Conservation (phyloP, 2,329 filamentous ascomycete genomes). For the Colletotrichum spinosum region DNA sequence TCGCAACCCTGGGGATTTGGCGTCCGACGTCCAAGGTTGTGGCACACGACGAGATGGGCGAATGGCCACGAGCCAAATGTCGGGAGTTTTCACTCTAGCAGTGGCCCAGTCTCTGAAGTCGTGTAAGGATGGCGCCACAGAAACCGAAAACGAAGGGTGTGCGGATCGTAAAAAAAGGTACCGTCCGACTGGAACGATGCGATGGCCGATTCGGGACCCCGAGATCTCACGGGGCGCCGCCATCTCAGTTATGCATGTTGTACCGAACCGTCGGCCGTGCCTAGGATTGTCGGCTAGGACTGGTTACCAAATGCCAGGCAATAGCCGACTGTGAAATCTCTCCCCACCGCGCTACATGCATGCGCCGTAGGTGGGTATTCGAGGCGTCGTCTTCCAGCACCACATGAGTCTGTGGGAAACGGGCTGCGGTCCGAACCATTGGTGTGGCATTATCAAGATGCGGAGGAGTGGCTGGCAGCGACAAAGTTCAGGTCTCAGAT, state of each 20-base stretch:
- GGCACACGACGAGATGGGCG: too few relatives aligned
- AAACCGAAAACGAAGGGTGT: background rate
- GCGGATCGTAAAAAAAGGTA: slow-evolving; percentile 20
- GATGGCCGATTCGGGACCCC: slow-evolving; percentile 16
- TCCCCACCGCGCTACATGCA: slow-evolving; percentile 17
- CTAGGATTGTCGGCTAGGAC: slow-evolving; percentile 7
- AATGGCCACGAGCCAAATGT: background rate
- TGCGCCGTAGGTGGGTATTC: background rate
- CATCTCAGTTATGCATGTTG: slow-evolving; percentile 10
- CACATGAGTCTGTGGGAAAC: background rate
- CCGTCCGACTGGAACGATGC: slow-evolving; percentile 33
- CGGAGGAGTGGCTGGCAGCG: background rate
- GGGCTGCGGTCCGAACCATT: background rate
- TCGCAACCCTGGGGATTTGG: too few relatives aligned
- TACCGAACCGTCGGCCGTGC: background rate
- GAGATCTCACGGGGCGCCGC: slow-evolving; percentile 13
- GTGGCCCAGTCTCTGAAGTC: background rate
- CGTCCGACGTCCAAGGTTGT: too few relatives aligned
- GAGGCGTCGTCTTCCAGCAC: background rate
- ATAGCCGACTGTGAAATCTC: background rate
- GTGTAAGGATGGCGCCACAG: background rate
- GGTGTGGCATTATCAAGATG: background rate
- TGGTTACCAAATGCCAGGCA: background rate
- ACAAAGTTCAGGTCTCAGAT: slow-evolving; percentile 2
- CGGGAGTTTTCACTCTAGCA: background rate